phyloP scores from a whole-genome alignment of 1,284 basidiomycete genomes.

The Ceratobasidium sp. region DNA sequence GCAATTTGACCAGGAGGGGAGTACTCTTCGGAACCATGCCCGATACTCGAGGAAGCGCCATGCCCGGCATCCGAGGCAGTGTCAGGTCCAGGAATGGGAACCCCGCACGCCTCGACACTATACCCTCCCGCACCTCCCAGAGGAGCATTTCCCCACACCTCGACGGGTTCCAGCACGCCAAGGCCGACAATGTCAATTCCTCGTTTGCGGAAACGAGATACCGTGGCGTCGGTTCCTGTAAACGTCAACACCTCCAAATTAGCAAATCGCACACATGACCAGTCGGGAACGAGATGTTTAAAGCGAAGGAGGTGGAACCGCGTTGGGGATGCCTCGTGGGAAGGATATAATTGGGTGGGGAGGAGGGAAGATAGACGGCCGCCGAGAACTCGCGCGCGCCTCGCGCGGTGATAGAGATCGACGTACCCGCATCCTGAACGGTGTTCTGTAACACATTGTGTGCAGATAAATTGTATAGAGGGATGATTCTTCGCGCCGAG shows the following conservation, averaged over 20 bases:
- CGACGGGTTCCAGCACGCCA: constrained; percentile 84
- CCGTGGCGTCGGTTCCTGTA: constrained; percentile 90
- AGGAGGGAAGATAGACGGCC: not conserved
- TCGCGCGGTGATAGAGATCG: not conserved
- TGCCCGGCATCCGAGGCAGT: constrained; percentile 38
- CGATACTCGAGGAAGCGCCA: constrained; percentile 8
- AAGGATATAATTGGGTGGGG: not conserved
- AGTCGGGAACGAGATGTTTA: not conserved
- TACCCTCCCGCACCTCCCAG: constrained; percentile 36
- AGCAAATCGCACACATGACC: too few relatives aligned
- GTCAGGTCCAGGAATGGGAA: not conserved
- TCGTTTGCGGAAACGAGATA: constrained; percentile 90
- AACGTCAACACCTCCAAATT: too few relatives aligned
- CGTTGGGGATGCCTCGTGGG: not conserved
- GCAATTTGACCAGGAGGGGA: constrained; percentile 18
- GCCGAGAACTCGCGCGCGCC: not conserved
- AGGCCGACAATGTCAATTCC: constrained; percentile 86
- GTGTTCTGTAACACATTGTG: constrained; percentile 95
- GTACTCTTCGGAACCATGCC: not conserved
- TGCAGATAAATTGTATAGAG: constrained; percentile 92
- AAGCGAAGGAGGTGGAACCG: not conserved
- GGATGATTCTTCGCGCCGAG: constrained; percentile 81
- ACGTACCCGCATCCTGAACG: constrained; percentile 77
- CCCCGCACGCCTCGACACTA: not conserved
- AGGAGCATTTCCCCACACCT: constrained; percentile 69